Percentiles rank a stretch among this genome's conserved stretches.
Conservation (phyloP, 2,329 filamentous ascomycete genomes). For the Metarhizium anisopliae region DNA sequence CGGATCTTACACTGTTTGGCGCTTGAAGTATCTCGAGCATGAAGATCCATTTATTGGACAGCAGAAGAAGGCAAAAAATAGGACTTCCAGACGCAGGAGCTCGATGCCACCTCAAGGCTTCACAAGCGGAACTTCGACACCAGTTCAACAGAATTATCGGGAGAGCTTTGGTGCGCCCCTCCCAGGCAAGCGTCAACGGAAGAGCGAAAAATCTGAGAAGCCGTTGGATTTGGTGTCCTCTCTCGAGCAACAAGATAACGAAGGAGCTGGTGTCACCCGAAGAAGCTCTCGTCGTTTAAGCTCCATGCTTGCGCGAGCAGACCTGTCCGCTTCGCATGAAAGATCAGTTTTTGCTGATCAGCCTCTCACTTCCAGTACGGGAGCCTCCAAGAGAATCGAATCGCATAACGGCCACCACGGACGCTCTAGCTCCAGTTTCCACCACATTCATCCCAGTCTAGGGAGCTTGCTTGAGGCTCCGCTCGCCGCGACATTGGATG, state of each 20-base stretch:
- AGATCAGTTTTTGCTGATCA: conserved; percentile 70
- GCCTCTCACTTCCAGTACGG: conserved; percentile 29
- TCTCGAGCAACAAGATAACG: conserved; percentile 58
- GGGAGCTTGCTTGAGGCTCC: conserved; percentile 60
- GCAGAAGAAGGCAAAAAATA: conserved; percentile 35
- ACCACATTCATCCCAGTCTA: conserved; percentile 38
- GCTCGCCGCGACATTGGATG: conserved; percentile 61
- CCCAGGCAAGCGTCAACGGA: conserved; percentile 43
- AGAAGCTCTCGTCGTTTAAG: conserved; percentile 72
- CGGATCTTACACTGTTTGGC: conserved; percentile 78
- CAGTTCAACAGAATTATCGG: conserved; percentile 58
- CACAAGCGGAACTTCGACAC: conserved; percentile 68
- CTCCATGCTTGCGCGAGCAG: conserved; percentile 79
- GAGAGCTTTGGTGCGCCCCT: conserved; percentile 65
- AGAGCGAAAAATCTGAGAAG: conserved; percentile 42
- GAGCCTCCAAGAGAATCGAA: conserved; percentile 53
- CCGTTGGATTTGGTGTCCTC: conserved; percentile 57
- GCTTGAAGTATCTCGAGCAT: conserved; percentile 65
- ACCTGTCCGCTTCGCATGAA: conserved; percentile 79
- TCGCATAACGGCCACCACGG: conserved; percentile 49
- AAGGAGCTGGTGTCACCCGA: conserved; percentile 41
- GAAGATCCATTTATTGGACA: conserved; percentile 46
- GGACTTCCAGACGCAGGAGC: conserved; percentile 46
- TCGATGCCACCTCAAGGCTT: conserved; percentile 60
- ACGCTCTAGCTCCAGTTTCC: conserved; percentile 32